Conservation (phyloP, 2,329 filamentous ascomycete species). For the Thielaviopsis euricoi region DNA sequence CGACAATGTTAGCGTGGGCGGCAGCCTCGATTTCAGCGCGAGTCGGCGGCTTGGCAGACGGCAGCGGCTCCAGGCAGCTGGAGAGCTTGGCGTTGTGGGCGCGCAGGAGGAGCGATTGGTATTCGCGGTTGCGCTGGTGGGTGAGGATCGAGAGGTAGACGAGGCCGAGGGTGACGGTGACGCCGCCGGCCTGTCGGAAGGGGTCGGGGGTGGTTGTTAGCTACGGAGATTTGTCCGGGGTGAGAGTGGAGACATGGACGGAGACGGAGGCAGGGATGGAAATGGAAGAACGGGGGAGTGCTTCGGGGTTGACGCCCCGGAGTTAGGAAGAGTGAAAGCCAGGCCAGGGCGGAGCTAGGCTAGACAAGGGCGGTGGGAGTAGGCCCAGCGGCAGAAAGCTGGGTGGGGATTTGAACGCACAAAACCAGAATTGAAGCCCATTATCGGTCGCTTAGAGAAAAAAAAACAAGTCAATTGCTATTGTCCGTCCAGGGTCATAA, state of each 20-base stretch:
- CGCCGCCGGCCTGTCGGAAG: slow-evolving; percentile 62
- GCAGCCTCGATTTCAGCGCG: slow-evolving; percentile 33
- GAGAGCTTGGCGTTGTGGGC: slow-evolving; percentile 39
- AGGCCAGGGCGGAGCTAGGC: not conserved
- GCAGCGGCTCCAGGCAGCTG: slow-evolving; percentile 32
- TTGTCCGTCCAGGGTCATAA: not conserved
- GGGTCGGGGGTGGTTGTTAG: not conserved
- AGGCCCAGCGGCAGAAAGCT: not conserved
- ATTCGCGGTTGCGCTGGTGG: slow-evolving; percentile 50
- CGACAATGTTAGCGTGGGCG: slow-evolving; percentile 39
- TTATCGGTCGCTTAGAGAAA: slow-evolving; percentile 19
- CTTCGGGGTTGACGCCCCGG: too few species aligned
- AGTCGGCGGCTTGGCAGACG: slow-evolving; percentile 30
- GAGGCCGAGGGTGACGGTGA: slow-evolving; percentile 56
- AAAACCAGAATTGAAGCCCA: slow-evolving; percentile 63
- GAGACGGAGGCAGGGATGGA: not conserved
- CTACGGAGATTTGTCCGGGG: not conserved
- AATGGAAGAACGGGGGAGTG: too few species aligned
- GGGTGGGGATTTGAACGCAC: slow-evolving; percentile 32
- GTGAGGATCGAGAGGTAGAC: slow-evolving; percentile 56
- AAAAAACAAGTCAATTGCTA: not conserved
- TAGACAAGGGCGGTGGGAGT: not conserved
- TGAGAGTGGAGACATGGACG: not conserved
- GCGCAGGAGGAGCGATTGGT: slow-evolving; percentile 39
- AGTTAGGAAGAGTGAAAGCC: not conserved